Base-by-base conservation (phyloP, 805 yeast species). In the Debaryomyces castellii region DNA sequence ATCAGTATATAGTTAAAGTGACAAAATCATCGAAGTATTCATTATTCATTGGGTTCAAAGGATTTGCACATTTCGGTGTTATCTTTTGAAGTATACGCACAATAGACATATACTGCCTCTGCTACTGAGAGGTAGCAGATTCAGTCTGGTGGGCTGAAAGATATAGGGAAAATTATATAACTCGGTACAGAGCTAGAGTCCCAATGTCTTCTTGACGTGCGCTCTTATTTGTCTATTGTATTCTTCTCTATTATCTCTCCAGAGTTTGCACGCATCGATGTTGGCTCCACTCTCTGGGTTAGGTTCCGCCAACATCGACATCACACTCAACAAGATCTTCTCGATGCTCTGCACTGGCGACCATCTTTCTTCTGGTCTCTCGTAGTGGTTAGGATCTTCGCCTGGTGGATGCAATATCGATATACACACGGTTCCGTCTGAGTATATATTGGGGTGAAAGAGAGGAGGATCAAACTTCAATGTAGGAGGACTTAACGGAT, bases 341-440 rank as follows among this genome's bases (percentile, higher is more conserved):
- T 94, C 99, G n/a, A 94, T 91, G 61, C 96, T 87, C 64, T 94
- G 99, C 24, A 94, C 91, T 0, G 99, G 99, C 5, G 96, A 87
- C 99, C 99, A 94, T 53, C 99, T 74, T 68, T 94, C 99, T 55
- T 91, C 95, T 0, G 98, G 96, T 24, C 88, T 69, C 65, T 94
- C 99, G 67, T 94, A 94, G 77, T 86, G 90, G 63, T 90, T 81
- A 17, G 99, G 98, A 65, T 94, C 99, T 56, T 91, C 96, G 9
- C 99, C 99, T 1, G 98, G 96, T 1, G 97, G 83, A 63, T 94
- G 99, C 52, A 94, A 73, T 41, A 94, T 94, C 12, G 96, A 89
- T 41, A 94, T 94, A 65, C 99, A 94, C 3, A 94, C 99, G 20
- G 89, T 89, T 2, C 99, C 99, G 60, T 91, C 96, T 41, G 87